Percentiles rank a stretch among this genome's conserved stretches.
phyloP scores from a whole-genome alignment of 352 stramenopile genomes.

The Phytophthora pini region DNA sequence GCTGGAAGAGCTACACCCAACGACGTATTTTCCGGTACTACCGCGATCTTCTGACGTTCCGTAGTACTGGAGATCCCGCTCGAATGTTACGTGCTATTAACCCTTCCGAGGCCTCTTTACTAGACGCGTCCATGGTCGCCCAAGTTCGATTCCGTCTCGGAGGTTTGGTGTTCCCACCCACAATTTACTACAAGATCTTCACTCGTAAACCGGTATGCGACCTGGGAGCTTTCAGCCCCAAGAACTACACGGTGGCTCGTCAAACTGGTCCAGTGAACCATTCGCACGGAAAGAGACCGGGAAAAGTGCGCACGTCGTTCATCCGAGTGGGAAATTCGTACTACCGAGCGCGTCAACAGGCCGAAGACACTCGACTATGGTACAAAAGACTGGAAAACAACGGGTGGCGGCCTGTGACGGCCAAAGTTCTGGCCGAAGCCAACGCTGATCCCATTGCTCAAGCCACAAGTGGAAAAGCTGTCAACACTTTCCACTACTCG shows the following conservation, averaged over 20 bases:
- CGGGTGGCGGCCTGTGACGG: slow-evolving; percentile 89
- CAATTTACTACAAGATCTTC: slow-evolving; percentile 96
- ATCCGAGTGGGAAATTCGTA: slow-evolving; percentile 81
- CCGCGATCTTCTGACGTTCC: slow-evolving; percentile 81
- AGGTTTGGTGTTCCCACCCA: slow-evolving; percentile 88
- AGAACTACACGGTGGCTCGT: slow-evolving; percentile 81
- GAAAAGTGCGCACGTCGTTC: slow-evolving; percentile 33
- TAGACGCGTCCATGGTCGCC: slow-evolving; percentile 84
- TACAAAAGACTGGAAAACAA: slow-evolving; percentile 92
- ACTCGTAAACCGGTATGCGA: slow-evolving; percentile 87
- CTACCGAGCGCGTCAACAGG: slow-evolving; percentile 63
- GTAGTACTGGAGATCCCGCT: slow-evolving; percentile 76
- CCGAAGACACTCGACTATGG: slow-evolving; percentile 72
- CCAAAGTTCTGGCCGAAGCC: slow-evolving; percentile 75
- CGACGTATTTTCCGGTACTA: slow-evolving; percentile 83
- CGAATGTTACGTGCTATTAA: slow-evolving; percentile 88
- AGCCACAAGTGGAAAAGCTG: slow-evolving; percentile 45
- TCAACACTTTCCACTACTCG: slow-evolving; percentile 49
- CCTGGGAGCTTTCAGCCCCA: slow-evolving; percentile 90
- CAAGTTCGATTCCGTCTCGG: slow-evolving; percentile 90
- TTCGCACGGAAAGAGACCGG: slow-evolving; percentile 23
- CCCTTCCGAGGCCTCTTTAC: slow-evolving; percentile 70
- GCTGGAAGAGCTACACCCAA: slow-evolving; percentile 83
- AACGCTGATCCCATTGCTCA: slow-evolving; percentile 62
- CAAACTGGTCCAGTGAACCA: slow-evolving; percentile 40